A percentile compares a stretch with the other conserved stretches of the same genome.
These are phyloP conservation scores for Termitomyces eurrhizus DNA, from an alignment of 768 basidiomycete genomes.

Conservation along the genomic window DNA sequence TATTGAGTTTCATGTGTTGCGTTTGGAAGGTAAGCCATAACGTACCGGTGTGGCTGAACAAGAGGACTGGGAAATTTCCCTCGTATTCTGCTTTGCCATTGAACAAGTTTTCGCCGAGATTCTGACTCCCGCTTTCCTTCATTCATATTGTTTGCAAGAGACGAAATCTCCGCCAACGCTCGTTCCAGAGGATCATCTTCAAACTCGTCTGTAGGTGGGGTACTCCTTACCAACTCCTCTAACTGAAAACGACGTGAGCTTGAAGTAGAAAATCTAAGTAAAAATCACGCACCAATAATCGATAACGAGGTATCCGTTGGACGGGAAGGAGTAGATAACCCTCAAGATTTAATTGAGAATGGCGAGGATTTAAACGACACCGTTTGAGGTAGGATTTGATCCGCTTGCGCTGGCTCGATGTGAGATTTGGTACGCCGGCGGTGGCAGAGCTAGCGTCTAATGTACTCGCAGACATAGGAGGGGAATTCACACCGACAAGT, in stretches of 20 bases:
- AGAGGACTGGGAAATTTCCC: slow-evolving; percentile 95
- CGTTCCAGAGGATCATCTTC: slow-evolving; percentile 81
- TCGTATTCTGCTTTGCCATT: slow-evolving; percentile 86
- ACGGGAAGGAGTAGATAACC: slow-evolving; percentile 93
- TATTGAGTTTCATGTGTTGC: slow-evolving; percentile 9
- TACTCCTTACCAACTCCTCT: slow-evolving; percentile 81
- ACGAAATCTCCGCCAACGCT: slow-evolving; percentile 83
- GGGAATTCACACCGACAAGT: slow-evolving; percentile 55
- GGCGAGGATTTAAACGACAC: slow-evolving; percentile 83
- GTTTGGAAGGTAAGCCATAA: slow-evolving; percentile 1
- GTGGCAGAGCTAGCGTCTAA: slow-evolving; percentile 35
- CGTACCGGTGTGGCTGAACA: slow-evolving; percentile 92
- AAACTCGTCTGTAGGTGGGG: slow-evolving; percentile 74
- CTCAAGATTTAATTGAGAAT: slow-evolving; percentile 92
- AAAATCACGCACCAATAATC: slow-evolving; percentile 68
- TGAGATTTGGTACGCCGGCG: slow-evolving; percentile 50
- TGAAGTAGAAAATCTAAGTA: slow-evolving; percentile 1
- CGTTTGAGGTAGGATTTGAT: slow-evolving; percentile 88
- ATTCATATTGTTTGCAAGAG: slow-evolving; percentile 92
- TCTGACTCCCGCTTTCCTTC: slow-evolving; percentile 97
- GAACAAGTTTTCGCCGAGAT: slow-evolving; percentile 84
- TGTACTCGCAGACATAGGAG: slow-evolving; percentile 38
- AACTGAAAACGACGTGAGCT: slow-evolving; percentile 41
- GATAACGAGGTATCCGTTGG: slow-evolving; percentile 96
- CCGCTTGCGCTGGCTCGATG: slow-evolving; percentile 81